Conservation (phyloP, 2,329 filamentous ascomycete genomes). For the Paraconiothyrium brasiliense region DNA sequence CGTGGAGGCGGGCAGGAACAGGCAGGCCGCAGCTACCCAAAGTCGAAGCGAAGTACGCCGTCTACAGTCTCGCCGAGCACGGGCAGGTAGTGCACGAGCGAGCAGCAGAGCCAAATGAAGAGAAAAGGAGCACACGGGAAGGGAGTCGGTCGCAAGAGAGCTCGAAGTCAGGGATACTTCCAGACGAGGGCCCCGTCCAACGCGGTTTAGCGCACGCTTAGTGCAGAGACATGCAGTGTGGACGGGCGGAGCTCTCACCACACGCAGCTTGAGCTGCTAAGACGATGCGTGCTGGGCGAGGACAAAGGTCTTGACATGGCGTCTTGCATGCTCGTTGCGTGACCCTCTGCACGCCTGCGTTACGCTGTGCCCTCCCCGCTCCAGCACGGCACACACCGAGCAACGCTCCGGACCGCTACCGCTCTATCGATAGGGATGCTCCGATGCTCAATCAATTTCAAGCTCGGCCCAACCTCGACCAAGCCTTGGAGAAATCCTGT, state of each 20-base stretch:
- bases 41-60: neutral
- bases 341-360: slow-evolving; percentile 8
- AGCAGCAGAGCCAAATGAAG: slow-evolving; percentile 24
- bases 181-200: slow-evolving; percentile 20
- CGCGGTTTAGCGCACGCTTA: slow-evolving; percentile 11
- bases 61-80: slow-evolving; percentile 8
- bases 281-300: neutral
- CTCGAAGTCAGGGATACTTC: slow-evolving; percentile 41
- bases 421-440: slow-evolving; percentile 6
- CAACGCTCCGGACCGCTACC: slow-evolving; percentile 4
- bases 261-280: slow-evolving; percentile 1
- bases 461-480: neutral
- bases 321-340: neutral
- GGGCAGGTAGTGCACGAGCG: slow-evolving; percentile 8
- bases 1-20: slow-evolving; percentile 12
- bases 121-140: slow-evolving; percentile 28
- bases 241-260: neutral
- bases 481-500: neutral
- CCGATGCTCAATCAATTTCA: neutral
- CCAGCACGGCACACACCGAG: neutral
- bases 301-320: neutral
- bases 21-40: slow-evolving; percentile 11
- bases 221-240: slow-evolving; percentile 1
- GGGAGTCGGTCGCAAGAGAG: slow-evolving; percentile 23
- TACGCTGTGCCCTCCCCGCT: slow-evolving; percentile 2